A percentile compares a stretch with the other conserved stretches of the same genome.
Conservation (phyloP, 352 stramenopile genomes). For the Phytophthora melonis region DNA sequence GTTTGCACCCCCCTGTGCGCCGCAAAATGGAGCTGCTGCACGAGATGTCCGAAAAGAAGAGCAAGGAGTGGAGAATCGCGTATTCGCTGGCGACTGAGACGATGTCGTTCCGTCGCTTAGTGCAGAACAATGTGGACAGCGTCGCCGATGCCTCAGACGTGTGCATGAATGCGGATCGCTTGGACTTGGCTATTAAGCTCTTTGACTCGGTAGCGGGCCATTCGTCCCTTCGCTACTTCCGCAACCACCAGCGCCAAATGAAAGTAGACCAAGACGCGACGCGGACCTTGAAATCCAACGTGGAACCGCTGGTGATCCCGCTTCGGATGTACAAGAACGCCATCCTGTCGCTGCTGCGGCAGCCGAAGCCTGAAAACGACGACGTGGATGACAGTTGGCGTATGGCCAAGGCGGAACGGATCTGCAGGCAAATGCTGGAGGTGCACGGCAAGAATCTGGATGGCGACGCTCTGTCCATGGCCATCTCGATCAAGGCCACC, state of each 20-base stretch:
- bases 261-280: conserved; percentile 16
- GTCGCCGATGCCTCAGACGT: conserved; percentile 78
- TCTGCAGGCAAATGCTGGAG: conserved; percentile 80
- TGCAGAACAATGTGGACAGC: conserved; percentile 71
- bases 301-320: conserved; percentile 43
- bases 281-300: conserved; percentile 19
- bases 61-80: conserved; percentile 77
- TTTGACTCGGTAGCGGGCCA: conserved; percentile 62
- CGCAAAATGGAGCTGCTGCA: conserved; percentile 68
- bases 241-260: conserved; percentile 33
- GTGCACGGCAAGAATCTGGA: conserved; percentile 57
- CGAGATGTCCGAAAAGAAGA: conserved; percentile 42
- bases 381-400: conserved; percentile 22
- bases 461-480: conserved; percentile 75
- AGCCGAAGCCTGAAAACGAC: conserved; percentile 28
- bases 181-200: conserved; percentile 66
- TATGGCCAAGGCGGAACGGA: conserved; percentile 64
- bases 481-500: conserved; percentile 82
- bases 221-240: conserved; percentile 48
- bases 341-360: conserved; percentile 63
- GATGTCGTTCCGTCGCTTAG: conserved; percentile 73
- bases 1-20: conserved; percentile 71
- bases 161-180: conserved; percentile 54
- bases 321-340: conserved; percentile 78
- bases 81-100: conserved; percentile 79